Conservation (phyloP, 495 filamentous ascomycete species). For the Lichenothelia convexa region DNA sequence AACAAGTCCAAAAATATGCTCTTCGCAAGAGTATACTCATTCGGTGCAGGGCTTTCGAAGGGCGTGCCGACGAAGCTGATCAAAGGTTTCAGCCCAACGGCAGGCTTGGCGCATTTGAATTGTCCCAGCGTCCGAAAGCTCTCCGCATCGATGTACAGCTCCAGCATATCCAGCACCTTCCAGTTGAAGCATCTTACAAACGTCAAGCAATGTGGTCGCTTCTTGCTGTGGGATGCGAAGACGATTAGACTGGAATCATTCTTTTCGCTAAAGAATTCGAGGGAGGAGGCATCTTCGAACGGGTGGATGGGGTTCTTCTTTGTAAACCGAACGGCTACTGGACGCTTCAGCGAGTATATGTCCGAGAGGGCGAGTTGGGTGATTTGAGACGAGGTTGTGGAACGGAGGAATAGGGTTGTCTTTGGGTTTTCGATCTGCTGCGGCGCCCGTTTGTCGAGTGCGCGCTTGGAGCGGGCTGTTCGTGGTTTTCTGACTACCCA, state of each 20-base stretch:
- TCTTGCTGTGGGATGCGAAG: slow-evolving; percentile 73
- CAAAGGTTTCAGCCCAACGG: slow-evolving; percentile 71
- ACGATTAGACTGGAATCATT: slow-evolving; percentile 74
- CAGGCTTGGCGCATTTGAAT: slow-evolving; percentile 68
- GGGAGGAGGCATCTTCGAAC: slow-evolving; percentile 70
- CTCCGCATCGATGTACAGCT: slow-evolving; percentile 57
- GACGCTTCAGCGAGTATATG: slow-evolving; percentile 62
- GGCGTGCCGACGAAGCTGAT: slow-evolving; percentile 67
- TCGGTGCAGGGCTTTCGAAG: slow-evolving; percentile 59
- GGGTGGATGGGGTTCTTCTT: slow-evolving; percentile 92
- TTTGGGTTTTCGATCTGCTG: slow-evolving; percentile 78
- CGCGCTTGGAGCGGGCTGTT: slow-evolving; percentile 84
- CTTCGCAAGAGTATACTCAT: slow-evolving; percentile 66
- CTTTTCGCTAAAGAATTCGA: slow-evolving; percentile 89
- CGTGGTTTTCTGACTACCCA: slow-evolving; percentile 52
- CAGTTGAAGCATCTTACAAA: slow-evolving; percentile 64
- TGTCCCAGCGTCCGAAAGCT: slow-evolving; percentile 46
- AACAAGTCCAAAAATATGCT: slow-evolving; percentile 83
- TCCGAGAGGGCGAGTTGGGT: slow-evolving; percentile 66
- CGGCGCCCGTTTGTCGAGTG: slow-evolving; percentile 77
- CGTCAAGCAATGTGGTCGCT: slow-evolving; percentile 77
- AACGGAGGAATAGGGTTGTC: slow-evolving; percentile 67
- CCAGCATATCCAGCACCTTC: slow-evolving; percentile 83
- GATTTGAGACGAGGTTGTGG: slow-evolving; percentile 59
- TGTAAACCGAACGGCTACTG: slow-evolving; percentile 65